phyloP scores from a whole-genome alignment of 2,329 filamentous ascomycete species.

The Ceratocystis lukuohia region DNA sequence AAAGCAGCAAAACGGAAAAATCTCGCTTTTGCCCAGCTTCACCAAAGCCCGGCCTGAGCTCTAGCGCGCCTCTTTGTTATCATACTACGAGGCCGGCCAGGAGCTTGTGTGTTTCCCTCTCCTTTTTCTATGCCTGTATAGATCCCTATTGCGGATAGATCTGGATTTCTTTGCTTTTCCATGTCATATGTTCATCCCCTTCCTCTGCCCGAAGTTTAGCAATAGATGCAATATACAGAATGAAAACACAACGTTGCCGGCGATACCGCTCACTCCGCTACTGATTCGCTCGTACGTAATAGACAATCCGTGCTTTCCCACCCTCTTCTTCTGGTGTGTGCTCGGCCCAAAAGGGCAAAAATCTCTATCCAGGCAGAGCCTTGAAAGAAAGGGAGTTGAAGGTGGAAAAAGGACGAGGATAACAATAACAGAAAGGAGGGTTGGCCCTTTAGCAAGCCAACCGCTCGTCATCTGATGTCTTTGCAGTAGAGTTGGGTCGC shows the following conservation, averaged over 20 bases:
- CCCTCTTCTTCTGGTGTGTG: neutral
- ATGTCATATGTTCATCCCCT: neutral
- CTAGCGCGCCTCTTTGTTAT: neutral
- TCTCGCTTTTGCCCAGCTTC: neutral
- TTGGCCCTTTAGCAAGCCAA: neutral
- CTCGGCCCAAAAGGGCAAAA: neutral
- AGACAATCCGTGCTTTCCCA: neutral
- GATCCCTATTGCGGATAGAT: neutral
- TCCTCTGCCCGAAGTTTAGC: neutral
- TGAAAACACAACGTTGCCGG: neutral
- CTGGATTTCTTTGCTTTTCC: neutral
- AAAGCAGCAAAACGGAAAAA: neutral
- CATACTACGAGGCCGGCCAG: neutral
- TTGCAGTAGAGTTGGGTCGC: no score
- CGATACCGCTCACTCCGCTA: neutral
- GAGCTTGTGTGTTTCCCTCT: neutral
- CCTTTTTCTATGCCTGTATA: neutral
- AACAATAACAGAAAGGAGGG: no score
- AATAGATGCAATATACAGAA: no score
- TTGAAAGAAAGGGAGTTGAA: neutral
- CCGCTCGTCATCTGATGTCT: no score
- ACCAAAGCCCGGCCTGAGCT: neutral
- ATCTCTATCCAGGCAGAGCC: neutral
- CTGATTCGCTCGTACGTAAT: constrained; percentile 1
- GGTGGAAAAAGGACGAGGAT: neutral